Evolutionary conservation across 148 eudicot species (phyloP), one percentile per base, ranked within the genome.

Genomic region (Agrostemma githago): DNA sequence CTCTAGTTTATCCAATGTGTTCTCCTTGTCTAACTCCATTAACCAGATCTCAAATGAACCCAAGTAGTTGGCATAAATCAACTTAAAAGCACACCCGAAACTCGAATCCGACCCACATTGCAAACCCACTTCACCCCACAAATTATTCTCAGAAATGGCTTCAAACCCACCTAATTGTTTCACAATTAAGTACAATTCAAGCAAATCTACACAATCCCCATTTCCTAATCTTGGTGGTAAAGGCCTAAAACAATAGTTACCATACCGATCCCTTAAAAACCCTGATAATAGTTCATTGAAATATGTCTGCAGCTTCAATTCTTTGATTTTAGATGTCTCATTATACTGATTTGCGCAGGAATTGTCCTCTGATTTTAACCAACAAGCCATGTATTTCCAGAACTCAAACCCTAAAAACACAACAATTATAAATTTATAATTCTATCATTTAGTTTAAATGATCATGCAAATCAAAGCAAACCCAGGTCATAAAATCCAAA

Each of bases 141-240:
- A 57, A 51, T 78, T 84, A 73, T 82, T 79, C 40, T 38, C 40
- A 3, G 88, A 74, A 71, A 93, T 84, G 10, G 62, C 70, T 8
- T 86, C 81, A 70, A 85, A 84, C 40, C 94, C 93, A 62, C 93
- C 96, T 76, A 81, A 82, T 39, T 79, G 78, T 61, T 78, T 82
- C 81, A 88, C 97, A 70, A 82, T 72, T 77, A 82, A 78, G 73
- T 77, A 87, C n/a, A 91, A 83, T 73, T 84, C 82, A 38, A 82
- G 79, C 85, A 89, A 84, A 87, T 93, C 89, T 71, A 88, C 82
- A 4, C 77, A 58, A 44, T 84, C 68, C 76, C 89, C 93, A 81
- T 88, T 79, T 74, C 92, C 94, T 71, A 88, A 80, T 83, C 83
- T 80, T 46, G 90, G 85, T 10, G 86, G 89, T 57, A 89, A 62